phyloP scores from a whole-genome alignment of 495 filamentous ascomycete genomes.

The Podospora anserina region DNA sequence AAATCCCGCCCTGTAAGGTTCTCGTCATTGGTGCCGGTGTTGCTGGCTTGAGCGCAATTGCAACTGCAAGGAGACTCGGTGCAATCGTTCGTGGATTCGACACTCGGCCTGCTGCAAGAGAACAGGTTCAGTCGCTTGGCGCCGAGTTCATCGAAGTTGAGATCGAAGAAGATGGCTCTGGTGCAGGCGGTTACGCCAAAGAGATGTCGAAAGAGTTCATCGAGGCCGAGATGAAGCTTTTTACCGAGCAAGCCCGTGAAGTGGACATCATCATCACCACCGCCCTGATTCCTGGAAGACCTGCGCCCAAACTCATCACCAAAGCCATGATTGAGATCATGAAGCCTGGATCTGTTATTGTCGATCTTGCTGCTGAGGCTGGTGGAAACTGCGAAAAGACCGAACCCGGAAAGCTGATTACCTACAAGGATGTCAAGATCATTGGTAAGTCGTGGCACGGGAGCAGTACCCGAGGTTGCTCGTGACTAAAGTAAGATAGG shows the following conservation, averaged over 20 bases:
- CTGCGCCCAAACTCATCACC: conserved; percentile 73
- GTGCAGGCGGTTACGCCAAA: conserved; percentile 77
- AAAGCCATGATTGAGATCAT: conserved; percentile 73
- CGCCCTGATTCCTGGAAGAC: conserved; percentile 72
- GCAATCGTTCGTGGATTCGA: conserved; percentile 83
- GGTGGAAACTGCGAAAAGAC: conserved; percentile 80
- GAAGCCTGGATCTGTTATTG: conserved; percentile 78
- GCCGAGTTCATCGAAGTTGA: conserved; percentile 84
- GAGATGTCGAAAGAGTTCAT: conserved; percentile 89
- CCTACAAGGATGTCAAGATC: conserved; percentile 70
- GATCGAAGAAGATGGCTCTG: conserved; percentile 77
- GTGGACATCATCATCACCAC: conserved; percentile 89
- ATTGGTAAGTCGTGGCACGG: conserved; percentile 58
- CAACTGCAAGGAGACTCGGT: conserved; percentile 72
- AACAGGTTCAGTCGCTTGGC: conserved; percentile 80
- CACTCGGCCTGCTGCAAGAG: conserved; percentile 70
- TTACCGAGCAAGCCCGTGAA: conserved; percentile 73
- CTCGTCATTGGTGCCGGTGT: conserved; percentile 81
- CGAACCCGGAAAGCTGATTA: conserved; percentile 61
- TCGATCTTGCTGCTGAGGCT: conserved; percentile 76
- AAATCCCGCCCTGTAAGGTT: conserved; percentile 80
- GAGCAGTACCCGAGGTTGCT: not conserved
- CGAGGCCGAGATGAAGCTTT: conserved; percentile 82
- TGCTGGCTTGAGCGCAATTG: conserved; percentile 77
- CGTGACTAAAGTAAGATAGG: conserved; percentile 40